These are phyloP conservation scores for Phragmites australis DNA, from an alignment of 176 grass and related monocot genomes.

Conservation along the genomic window DNA sequence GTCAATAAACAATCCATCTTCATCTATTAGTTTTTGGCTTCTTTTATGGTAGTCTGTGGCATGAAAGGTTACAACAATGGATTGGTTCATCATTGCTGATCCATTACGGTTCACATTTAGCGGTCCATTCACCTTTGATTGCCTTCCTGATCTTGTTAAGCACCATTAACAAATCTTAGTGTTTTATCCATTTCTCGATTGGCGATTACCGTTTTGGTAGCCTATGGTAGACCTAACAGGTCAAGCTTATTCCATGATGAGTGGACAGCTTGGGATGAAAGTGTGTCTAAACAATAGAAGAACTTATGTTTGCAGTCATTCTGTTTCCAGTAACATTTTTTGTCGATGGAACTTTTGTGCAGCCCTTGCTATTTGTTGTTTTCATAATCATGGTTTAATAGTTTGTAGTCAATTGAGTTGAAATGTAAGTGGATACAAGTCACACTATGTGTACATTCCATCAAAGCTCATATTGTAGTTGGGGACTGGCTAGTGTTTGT, in stretches of 20 bases:
- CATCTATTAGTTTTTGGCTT: background rate
- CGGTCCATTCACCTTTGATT: background rate
- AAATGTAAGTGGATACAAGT: background rate
- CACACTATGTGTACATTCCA: background rate
- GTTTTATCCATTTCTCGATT: constrained; percentile 1
- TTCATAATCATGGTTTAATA: background rate
- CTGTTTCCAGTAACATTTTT: background rate
- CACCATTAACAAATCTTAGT: background rate
- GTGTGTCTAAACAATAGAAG: background rate
- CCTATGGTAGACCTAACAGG: background rate
- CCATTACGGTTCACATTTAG: background rate
- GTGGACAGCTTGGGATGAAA: background rate
- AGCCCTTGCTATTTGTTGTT: background rate
- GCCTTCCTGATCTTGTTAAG: constrained; percentile 7
- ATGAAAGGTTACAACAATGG: background rate
- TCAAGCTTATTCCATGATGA: constrained; percentile 11
- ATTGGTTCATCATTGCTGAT: background rate
- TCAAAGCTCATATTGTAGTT: background rate
- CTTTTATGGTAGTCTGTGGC: background rate
- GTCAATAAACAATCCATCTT: too few relatives aligned
- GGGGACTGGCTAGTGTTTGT: background rate
- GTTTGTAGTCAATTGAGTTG: background rate
- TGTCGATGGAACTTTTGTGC: background rate
- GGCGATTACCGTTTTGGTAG: background rate
- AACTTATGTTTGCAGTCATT: background rate